Conservation (phyloP, 2,329 filamentous ascomycete genomes). For the Alternaria angustiovoidea region DNA sequence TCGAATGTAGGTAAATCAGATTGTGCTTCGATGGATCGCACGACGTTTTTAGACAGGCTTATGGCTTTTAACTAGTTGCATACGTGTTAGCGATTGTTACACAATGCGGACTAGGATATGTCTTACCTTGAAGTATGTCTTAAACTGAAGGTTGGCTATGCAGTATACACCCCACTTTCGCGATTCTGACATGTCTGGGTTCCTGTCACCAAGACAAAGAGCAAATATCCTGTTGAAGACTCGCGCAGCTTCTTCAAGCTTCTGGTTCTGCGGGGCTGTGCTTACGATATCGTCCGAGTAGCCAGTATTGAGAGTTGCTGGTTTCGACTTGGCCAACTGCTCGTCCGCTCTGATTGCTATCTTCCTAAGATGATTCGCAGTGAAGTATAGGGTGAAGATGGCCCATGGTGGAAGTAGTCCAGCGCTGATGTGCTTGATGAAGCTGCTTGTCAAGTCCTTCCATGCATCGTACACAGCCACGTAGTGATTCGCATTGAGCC, state of each 20-base stretch:
- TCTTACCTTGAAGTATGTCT: constrained; percentile 87
- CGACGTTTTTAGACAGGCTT: constrained; percentile 86
- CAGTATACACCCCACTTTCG: constrained; percentile 99
- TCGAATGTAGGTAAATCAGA: constrained; percentile 83
- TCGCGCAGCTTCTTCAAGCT: constrained; percentile 88
- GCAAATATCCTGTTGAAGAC: constrained; percentile 93
- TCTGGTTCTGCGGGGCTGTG: constrained; percentile 72
- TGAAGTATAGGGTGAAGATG: constrained; percentile 86
- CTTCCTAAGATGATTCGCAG: constrained; percentile 83
- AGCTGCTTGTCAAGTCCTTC: constrained; percentile 80
- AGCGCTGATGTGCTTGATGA: constrained; percentile 83
- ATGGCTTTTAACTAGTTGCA: constrained; percentile 75
- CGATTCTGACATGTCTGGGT: constrained; percentile 78
- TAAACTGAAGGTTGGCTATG: constrained; percentile 93
- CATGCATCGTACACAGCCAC: constrained; percentile 85
- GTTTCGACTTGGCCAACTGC: constrained; percentile 63
- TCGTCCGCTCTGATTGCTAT: constrained; percentile 93
- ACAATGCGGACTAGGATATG: not conserved
- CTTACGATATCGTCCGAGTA: constrained; percentile 84
- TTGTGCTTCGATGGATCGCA: constrained; percentile 79
- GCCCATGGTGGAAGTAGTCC: constrained; percentile 86
- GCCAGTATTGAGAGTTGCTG: constrained; percentile 56
- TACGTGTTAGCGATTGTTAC: constrained; percentile 8
- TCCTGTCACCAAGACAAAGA: constrained; percentile 85
- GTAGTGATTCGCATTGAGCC: constrained; percentile 68